Percentiles rank a stretch among this genome's conserved stretches.
Evolutionary conservation across 305 asterid genomes (phyloP).

Genomic region (Plantago lanceolata): DNA sequence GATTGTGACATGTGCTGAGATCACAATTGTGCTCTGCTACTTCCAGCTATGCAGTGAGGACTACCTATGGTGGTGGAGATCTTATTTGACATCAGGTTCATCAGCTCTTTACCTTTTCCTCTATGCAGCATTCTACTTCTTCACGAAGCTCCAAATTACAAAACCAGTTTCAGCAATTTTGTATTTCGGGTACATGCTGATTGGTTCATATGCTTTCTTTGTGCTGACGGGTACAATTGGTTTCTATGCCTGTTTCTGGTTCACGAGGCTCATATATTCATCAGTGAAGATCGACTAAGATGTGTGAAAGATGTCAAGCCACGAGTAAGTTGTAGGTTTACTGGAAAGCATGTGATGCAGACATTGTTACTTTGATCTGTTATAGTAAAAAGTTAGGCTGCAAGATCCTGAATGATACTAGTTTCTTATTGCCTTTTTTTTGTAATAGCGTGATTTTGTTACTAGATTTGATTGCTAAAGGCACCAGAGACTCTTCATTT

Average conservation of each 20-base stretch:
- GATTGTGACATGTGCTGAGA: slow-evolving; percentile 82
- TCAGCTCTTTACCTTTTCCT: slow-evolving; percentile 84
- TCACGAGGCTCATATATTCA: slow-evolving; percentile 88
- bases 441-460: slow-evolving; percentile 26
- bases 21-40: slow-evolving; percentile 78
- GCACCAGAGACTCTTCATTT: slow-evolving; percentile 6
- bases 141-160: slow-evolving; percentile 81
- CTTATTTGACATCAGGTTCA: slow-evolving; percentile 84
- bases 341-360: slow-evolving; percentile 11
- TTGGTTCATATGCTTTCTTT: slow-evolving; percentile 75
- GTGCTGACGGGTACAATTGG: slow-evolving; percentile 84
- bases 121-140: slow-evolving; percentile 80
- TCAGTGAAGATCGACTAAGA: slow-evolving; percentile 79
- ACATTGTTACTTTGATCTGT: slow-evolving; percentile 28
- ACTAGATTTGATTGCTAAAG: slow-evolving; percentile 10
- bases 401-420: slow-evolving; percentile 18
- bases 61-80: slow-evolving; percentile 95
- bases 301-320: background rate
- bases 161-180: slow-evolving; percentile 69
- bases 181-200: slow-evolving; percentile 84
- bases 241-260: slow-evolving; percentile 83
- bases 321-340: slow-evolving; percentile 11
- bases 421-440: slow-evolving; percentile 17
- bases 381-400: slow-evolving; percentile 18
- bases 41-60: slow-evolving; percentile 95